Evolutionary conservation across 2,329 filamentous ascomycete species (phyloP).

Genomic region (Blumeria hordei): DNA sequence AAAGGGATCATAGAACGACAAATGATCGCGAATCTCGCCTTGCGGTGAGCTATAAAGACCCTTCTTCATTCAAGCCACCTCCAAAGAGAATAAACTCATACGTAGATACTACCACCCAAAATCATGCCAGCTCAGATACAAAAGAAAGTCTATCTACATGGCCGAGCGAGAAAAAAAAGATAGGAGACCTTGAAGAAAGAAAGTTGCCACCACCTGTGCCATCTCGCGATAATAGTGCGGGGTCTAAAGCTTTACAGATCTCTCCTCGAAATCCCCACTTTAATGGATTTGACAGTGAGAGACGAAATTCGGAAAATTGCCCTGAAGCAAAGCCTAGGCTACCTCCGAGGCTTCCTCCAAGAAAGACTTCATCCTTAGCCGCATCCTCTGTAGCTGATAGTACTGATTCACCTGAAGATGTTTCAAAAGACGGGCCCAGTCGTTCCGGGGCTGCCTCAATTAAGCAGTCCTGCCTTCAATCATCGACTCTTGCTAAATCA

Average conservation of each 20-base stretch:
- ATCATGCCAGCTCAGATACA: background rate
- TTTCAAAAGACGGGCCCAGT: slow-evolving; percentile 22
- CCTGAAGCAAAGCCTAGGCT: slow-evolving; percentile 17
- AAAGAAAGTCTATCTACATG: slow-evolving; percentile 10
- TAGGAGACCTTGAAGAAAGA: slow-evolving; percentile 12
- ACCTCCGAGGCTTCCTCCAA: slow-evolving; percentile 34
- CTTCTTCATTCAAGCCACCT: slow-evolving; percentile 38
- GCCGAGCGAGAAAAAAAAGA: slow-evolving; percentile 10
- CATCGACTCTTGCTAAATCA: slow-evolving; percentile 10
- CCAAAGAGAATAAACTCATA: slow-evolving; percentile 25
- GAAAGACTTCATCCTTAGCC: slow-evolving; percentile 13
- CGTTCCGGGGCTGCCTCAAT: slow-evolving; percentile 28
- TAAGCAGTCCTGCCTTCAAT: slow-evolving; percentile 14
- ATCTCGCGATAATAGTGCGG: slow-evolving; percentile 35
- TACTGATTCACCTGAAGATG: background rate
- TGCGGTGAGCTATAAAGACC: slow-evolving; percentile 36
- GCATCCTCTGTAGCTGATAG: background rate
- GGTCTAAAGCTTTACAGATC: slow-evolving; percentile 30
- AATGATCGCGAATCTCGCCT: slow-evolving; percentile 19
- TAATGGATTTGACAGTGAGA: slow-evolving; percentile 16
- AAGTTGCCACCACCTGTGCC: slow-evolving; percentile 26
- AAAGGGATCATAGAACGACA: slow-evolving; percentile 7
- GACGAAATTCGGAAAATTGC: slow-evolving; percentile 8
- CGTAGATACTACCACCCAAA: slow-evolving; percentile 12
- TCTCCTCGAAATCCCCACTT: slow-evolving; percentile 28